Conservation (phyloP, 352 stramenopile genomes). For the Globisporangium viniferum region DNA sequence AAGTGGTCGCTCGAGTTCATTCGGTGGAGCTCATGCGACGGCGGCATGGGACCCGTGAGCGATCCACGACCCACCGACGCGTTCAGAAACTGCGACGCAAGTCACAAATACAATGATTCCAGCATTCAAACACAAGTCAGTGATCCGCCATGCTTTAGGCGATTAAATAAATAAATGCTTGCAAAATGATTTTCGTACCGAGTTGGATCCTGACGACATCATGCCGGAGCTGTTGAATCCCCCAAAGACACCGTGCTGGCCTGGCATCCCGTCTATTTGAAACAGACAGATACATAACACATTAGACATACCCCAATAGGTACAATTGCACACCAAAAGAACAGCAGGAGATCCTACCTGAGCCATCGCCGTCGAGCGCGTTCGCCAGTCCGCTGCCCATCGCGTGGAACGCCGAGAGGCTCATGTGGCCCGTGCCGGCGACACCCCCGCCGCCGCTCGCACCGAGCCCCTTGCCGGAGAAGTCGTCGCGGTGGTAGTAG, state of each 20-base stretch:
- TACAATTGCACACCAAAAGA: neutral
- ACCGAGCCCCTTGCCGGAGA: conserved; percentile 36
- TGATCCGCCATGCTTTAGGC: neutral
- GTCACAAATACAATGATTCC: neutral
- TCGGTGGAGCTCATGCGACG: conserved; percentile 55
- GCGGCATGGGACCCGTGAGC: conserved; percentile 26
- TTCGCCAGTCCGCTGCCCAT: conserved; percentile 38
- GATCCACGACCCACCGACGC: conserved; percentile 29
- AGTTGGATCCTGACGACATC: conserved; percentile 31
- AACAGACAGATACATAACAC: neutral
- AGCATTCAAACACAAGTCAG: neutral
- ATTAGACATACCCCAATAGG: neutral
- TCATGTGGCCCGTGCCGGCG: conserved; percentile 27
- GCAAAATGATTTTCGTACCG: conserved; percentile 30
- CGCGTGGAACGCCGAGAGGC: conserved; percentile 47
- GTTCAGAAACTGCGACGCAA: conserved; percentile 49
- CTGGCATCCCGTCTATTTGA: conserved; percentile 6
- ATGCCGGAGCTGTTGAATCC: conserved; percentile 46
- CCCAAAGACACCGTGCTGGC: conserved; percentile 28
- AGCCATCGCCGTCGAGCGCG: conserved; percentile 27
- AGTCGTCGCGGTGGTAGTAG: conserved; percentile 85
- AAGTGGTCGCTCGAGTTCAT: conserved; percentile 48
- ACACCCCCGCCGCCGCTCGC: conserved; percentile 23
- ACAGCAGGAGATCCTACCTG: neutral
- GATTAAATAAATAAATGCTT: neutral